Evolutionary conservation across 768 basidiomycete genomes (phyloP), one percentile per base, ranked within the genome.

Genomic region (Mycena polygramma): DNA sequence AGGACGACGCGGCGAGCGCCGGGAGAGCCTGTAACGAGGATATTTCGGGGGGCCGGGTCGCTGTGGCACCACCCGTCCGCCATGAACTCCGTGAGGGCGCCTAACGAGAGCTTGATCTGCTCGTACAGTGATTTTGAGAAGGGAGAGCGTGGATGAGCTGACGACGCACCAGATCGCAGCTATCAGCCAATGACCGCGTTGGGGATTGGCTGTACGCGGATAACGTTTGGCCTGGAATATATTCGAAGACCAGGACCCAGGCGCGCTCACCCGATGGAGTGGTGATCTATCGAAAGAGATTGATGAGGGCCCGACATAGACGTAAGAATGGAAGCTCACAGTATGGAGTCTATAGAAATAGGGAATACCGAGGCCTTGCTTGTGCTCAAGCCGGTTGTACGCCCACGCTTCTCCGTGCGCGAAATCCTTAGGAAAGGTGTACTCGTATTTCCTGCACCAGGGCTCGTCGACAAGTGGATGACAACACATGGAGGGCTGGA

Each of bases 181-280:
- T 57, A 22, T 57, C 55, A 7, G 36, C 37, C 14, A 55, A 39
- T 37, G 35, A 19, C 10, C n/a, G 8, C 19, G 54, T 39, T 7
- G 39, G 37, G 17, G 36, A 55, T 19, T 8, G 4, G 7, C 20
- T 37, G n/a, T 37, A 39, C 11, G 43, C 43, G n/a, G 10, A 2
- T 15, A 51, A 26, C 2, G 60, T 62, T 11, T 1, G 10, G 10
- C 48, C 60, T 15, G 60, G 60, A 6, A 62, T 62, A 48, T 62
- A 62, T 26, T 62, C 60, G 14, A 62, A 49, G 1, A 62, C 43
- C 1, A 59, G 14, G n/a, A 59, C 57, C 43, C 43, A 59, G 19
- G 57, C 57, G 2, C 4, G 13, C 43, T 59, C 57, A 7, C 11
- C 7, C 3, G 57, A 59, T 14, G 57, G 57, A 17, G 57, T 59